Percentiles rank a stretch among this genome's conserved stretches.
These are phyloP conservation scores for Fragosphaeria purpurea DNA, from an alignment of 2,329 filamentous ascomycete species.

Conservation along the genomic window DNA sequence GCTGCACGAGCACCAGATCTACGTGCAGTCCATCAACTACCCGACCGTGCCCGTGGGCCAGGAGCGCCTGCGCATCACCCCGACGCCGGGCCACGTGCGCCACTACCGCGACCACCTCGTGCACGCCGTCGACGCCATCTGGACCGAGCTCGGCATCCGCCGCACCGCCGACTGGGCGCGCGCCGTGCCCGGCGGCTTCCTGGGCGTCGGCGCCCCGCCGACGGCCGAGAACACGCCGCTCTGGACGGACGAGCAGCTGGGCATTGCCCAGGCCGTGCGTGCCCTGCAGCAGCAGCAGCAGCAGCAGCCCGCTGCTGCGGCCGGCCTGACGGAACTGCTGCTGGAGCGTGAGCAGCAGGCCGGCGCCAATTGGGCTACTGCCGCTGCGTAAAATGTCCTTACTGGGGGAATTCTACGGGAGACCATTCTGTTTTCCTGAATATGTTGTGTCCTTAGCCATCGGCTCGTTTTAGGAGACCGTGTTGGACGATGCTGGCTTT, in stretches of 20 bases:
- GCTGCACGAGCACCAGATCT: conserved; percentile 81
- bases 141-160: conserved; percentile 81
- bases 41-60: conserved; percentile 97
- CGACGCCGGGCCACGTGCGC: conserved; percentile 83
- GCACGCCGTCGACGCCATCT: conserved; percentile 74
- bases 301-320: conserved; percentile 30
- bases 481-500: background rate
- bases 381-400: background rate
- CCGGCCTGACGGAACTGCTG: conserved; percentile 45
- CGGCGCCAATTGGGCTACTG: background rate
- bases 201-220: conserved; percentile 74
- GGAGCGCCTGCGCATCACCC: conserved; percentile 90
- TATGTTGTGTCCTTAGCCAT: too few relatives aligned
- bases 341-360: conserved; percentile 40
- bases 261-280: conserved; percentile 55
- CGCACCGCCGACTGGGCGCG: conserved; percentile 86
- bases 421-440: background rate
- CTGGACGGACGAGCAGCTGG: conserved; percentile 86
- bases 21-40: conserved; percentile 98
- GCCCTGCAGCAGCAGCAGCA: conserved; percentile 46
- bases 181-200: conserved; percentile 67
- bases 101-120: conserved; percentile 81
- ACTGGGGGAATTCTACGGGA: background rate
- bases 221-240: conserved; percentile 58
- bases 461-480: too few relatives aligned